Percentiles rank a stretch among this genome's conserved stretches.
phyloP scores from a whole-genome alignment of 2,329 filamentous ascomycete species.

The Proliferodiscus dingleyae region DNA sequence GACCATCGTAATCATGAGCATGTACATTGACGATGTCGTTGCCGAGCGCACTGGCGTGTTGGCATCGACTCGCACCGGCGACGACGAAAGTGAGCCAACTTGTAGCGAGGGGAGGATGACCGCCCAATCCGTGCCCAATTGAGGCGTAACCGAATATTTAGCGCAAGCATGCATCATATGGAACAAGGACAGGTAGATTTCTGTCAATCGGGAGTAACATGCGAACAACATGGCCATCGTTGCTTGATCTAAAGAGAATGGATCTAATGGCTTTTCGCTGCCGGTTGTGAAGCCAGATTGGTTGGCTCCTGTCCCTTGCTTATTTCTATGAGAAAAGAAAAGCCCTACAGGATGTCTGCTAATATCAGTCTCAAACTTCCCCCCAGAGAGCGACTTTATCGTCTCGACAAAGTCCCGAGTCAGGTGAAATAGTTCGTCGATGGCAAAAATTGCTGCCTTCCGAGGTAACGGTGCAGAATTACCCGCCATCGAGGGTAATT shows the following conservation, averaged over 20 bases:
- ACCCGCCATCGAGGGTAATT: constrained; percentile 1
- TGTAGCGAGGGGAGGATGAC: constrained; percentile 6
- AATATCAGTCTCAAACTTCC: not conserved
- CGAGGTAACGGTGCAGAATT: not conserved
- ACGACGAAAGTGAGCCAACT: constrained; percentile 1
- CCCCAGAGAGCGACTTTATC: not conserved
- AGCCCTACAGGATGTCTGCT: too few species aligned
- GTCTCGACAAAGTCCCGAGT: constrained; percentile 5
- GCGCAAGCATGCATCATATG: constrained; percentile 10
- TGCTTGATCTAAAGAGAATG: constrained; percentile 7
- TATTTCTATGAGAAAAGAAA: not conserved
- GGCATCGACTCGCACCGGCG: constrained; percentile 6
- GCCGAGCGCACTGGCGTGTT: not conserved
- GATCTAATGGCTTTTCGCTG: not conserved
- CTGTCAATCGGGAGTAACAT: constrained; percentile 5
- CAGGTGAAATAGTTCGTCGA: constrained; percentile 8
- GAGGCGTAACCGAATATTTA: constrained; percentile 1
- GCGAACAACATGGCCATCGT: constrained; percentile 6
- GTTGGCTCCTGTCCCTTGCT: not conserved
- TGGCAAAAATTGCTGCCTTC: not conserved
- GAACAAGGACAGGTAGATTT: constrained; percentile 8
- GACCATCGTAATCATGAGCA: constrained; percentile 8
- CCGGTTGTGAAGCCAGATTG: not conserved
- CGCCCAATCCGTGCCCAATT: not conserved
- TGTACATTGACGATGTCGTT: constrained; percentile 5